phyloP scores from a whole-genome alignment of 164 flowering plant species.

The Tetracentron sinense region DNA sequence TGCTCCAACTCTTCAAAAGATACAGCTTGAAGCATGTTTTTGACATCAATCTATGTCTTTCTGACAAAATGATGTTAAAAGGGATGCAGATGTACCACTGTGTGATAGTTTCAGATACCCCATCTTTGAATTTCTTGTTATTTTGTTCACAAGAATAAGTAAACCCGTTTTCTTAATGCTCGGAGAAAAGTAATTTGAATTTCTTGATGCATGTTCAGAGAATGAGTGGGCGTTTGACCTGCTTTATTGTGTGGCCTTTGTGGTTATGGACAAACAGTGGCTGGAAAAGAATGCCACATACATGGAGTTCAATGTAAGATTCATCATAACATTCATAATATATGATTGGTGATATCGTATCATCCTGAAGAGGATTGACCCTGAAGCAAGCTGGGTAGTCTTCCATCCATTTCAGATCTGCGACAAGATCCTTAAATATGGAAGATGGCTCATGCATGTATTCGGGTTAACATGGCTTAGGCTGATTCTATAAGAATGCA shows the following conservation, averaged over 20 bases:
- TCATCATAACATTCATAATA: background rate
- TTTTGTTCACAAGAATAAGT: no score
- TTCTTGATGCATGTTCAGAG: conserved; percentile 37
- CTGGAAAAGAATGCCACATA: conserved; percentile 80
- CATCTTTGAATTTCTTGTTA: no score
- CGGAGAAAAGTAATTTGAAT: background rate
- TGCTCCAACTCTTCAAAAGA: background rate
- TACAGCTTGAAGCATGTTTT: background rate
- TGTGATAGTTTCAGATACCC: background rate
- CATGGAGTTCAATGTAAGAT: conserved; percentile 87
- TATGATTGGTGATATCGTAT: no score
- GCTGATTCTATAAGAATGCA: no score
- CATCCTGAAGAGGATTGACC: no score
- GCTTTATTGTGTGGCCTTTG: conserved; percentile 85
- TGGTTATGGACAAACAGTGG: conserved; percentile 86
- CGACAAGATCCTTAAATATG: no score
- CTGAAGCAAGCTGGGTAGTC: no score
- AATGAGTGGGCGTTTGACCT: conserved; percentile 88
- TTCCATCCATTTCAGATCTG: no score
- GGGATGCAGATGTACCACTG: background rate
- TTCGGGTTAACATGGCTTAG: no score
- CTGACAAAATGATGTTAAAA: background rate
- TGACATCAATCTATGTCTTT: background rate
- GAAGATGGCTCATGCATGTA: no score
- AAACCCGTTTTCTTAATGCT: background rate